Evolutionary conservation across 2,329 filamentous ascomycete genomes (phyloP).

Genomic region (Exutisphaerella laricina): DNA sequence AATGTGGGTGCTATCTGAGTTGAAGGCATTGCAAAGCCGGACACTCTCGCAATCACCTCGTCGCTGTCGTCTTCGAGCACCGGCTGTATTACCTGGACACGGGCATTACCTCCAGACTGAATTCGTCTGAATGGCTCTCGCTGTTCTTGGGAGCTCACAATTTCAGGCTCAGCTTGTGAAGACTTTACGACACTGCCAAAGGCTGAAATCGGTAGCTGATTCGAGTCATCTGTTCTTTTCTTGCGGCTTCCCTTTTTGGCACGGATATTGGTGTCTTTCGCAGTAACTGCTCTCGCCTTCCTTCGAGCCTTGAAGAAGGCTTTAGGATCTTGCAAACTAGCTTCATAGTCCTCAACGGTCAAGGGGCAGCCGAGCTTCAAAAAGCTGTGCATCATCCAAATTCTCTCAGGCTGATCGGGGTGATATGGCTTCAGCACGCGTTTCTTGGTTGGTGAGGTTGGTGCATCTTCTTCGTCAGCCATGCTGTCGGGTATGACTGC

Average conservation of each 20-base stretch:
- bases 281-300: slow-evolving; percentile 20
- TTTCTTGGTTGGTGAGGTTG: slow-evolving; percentile 42
- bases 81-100: slow-evolving; percentile 3
- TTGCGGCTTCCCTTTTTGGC: slow-evolving; percentile 15
- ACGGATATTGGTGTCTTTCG: slow-evolving; percentile 17
- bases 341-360: slow-evolving; percentile 61
- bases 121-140: slow-evolving; percentile 12
- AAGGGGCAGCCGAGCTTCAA: slow-evolving; percentile 60
- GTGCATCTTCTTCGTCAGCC: slow-evolving; percentile 25
- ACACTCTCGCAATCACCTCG: background rate
- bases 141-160: slow-evolving; percentile 6
- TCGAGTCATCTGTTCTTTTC: slow-evolving; percentile 13
- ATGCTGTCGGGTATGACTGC: slow-evolving; percentile 18
- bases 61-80: slow-evolving; percentile 2
- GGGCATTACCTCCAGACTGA: slow-evolving; percentile 7
- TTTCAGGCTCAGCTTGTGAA: slow-evolving; percentile 9
- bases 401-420: slow-evolving; percentile 58
- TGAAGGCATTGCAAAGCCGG: slow-evolving; percentile 12
- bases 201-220: slow-evolving; percentile 10
- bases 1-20: slow-evolving; percentile 8
- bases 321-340: slow-evolving; percentile 29
- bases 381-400: slow-evolving; percentile 64
- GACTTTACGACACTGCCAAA: slow-evolving; percentile 16
- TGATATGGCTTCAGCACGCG: slow-evolving; percentile 51
- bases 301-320: slow-evolving; percentile 24